Conservation (phyloP, 2,329 filamentous ascomycete genomes). For the Xylariaceae sp. region DNA sequence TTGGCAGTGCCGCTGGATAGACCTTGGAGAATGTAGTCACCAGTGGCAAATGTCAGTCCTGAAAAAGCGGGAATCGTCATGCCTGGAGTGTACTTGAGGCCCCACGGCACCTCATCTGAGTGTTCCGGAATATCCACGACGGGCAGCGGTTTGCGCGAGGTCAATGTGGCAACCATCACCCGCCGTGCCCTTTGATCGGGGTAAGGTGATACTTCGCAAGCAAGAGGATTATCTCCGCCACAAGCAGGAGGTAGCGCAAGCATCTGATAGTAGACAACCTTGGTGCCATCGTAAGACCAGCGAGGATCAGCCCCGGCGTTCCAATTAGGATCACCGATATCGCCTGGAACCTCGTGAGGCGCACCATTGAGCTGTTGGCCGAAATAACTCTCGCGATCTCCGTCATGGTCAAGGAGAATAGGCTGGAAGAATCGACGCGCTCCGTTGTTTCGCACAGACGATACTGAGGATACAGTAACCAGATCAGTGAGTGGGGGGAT, state of each 20-base stretch:
- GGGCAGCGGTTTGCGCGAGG: conserved; percentile 29
- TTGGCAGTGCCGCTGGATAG: conserved; percentile 15
- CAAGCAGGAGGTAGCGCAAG: conserved; percentile 39
- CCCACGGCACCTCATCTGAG: conserved; percentile 35
- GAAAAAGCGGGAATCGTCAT: background rate
- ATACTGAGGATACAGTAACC: conserved; percentile 30
- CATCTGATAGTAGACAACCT: conserved; percentile 42
- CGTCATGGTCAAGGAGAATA: conserved; percentile 41
- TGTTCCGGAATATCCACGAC: conserved; percentile 23
- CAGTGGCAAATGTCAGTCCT: background rate
- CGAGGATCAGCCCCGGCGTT: conserved; percentile 45
- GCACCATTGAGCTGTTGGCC: conserved; percentile 43
- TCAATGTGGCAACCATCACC: conserved; percentile 41
- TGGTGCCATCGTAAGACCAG: conserved; percentile 40
- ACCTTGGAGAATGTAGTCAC: conserved; percentile 22
- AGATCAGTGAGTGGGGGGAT: conserved; percentile 43
- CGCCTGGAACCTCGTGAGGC: conserved; percentile 33
- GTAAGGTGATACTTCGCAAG: conserved; percentile 39
- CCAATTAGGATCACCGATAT: conserved; percentile 46
- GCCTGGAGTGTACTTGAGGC: conserved; percentile 29
- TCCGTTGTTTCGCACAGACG: conserved; percentile 46
- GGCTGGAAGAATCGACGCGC: conserved; percentile 45
- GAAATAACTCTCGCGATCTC: conserved; percentile 44
- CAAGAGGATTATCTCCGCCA: conserved; percentile 41
- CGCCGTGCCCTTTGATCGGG: conserved; percentile 38